Percentiles rank a stretch among this genome's conserved stretches.
Evolutionary conservation across 2,329 filamentous ascomycete species (phyloP).

Genomic region (Dactylellina haptotyla): DNA sequence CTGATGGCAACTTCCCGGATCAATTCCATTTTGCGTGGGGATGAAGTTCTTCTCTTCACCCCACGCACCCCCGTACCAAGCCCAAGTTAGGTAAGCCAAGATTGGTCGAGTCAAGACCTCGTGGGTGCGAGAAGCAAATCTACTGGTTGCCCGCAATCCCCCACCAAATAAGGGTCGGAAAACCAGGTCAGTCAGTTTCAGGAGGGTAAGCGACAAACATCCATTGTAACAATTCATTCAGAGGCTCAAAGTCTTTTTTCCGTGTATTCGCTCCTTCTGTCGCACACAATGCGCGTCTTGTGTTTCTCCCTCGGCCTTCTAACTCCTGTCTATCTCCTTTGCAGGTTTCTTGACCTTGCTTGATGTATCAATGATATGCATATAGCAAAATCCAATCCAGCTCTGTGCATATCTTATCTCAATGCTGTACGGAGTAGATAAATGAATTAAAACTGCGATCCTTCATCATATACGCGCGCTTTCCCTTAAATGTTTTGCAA

Average conservation of each 20-base stretch:
- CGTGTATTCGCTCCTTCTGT: constrained; percentile 15
- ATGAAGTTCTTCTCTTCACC: constrained; percentile 2
- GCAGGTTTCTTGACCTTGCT: no score
- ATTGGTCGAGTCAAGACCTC: constrained; percentile 30
- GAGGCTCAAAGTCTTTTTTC: constrained; percentile 19
- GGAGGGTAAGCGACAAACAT: constrained; percentile 10
- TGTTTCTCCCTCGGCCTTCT: background rate
- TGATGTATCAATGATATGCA: no score
- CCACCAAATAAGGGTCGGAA: constrained; percentile 7
- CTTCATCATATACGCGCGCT: background rate
- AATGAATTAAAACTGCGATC: background rate
- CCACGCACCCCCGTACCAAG: constrained; percentile 16
- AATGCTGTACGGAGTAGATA: no score
- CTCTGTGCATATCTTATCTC: no score
- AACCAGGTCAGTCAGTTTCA: constrained; percentile 38
- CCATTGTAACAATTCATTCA: constrained; percentile 6
- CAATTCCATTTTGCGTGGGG: constrained; percentile 15
- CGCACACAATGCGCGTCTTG: no score
- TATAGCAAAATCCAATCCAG: no score
- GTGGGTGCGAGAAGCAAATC: constrained; percentile 38
- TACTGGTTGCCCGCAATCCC: constrained; percentile 31
- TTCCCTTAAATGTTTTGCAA: background rate
- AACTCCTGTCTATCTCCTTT: background rate
- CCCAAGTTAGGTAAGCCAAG: constrained; percentile 43
- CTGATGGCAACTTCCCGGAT: constrained; percentile 2